Percentiles rank a stretch among this genome's conserved stretches.
Evolutionary conservation across 345 rosid genomes (phyloP).

Genomic region (Mercurialis annua): DNA sequence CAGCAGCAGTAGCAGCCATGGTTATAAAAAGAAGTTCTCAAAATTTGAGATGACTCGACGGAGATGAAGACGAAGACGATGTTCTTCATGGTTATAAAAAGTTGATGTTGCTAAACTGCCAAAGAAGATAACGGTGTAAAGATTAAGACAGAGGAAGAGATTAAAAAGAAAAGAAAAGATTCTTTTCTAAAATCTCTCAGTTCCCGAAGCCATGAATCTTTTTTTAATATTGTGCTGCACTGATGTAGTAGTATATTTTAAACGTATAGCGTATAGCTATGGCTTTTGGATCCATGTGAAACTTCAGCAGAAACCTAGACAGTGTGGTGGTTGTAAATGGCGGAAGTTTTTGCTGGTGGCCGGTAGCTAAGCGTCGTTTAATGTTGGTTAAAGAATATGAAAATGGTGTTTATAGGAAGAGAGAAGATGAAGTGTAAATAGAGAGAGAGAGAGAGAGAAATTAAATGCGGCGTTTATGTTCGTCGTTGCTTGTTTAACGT

Average conservation of each 20-base stretch:
- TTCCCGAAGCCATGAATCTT: constrained; percentile 14
- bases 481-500: constrained; percentile 79
- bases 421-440: constrained; percentile 14
- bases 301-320: not conserved
- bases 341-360: constrained; percentile 34
- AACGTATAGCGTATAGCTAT: constrained; percentile 9
- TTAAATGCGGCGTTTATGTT: constrained; percentile 23
- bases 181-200: constrained; percentile 14
- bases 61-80: not conserved
- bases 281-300: constrained; percentile 31
- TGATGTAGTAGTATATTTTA: not conserved
- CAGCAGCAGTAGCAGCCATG: constrained; percentile 58
- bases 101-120: no score
- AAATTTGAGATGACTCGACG: no score
- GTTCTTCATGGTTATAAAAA: no score
- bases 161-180: constrained; percentile 16
- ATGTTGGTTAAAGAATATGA: not conserved
- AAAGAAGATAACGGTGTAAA: constrained; percentile 42
- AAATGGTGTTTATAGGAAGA: not conserved
- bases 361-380: constrained; percentile 47
- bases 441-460: constrained; percentile 2
- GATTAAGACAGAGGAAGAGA: constrained; percentile 32
- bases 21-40: not conserved
- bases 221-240: not conserved
- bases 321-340: constrained; percentile 18